phyloP scores from a whole-genome alignment of 1,139 yeast genomes.

The Blastobotrys proliferans region DNA sequence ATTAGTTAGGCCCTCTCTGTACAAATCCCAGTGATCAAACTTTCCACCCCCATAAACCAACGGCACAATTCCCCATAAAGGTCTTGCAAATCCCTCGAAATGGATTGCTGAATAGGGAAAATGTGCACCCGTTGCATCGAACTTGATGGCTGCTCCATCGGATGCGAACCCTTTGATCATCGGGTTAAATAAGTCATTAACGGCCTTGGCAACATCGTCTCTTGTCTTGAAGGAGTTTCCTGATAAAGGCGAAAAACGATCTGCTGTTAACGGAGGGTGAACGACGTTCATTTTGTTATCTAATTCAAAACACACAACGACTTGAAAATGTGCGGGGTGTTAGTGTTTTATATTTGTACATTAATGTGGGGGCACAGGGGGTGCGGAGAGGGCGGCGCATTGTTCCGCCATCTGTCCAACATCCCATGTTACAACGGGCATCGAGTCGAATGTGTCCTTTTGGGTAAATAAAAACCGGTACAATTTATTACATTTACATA shows the following conservation, averaged over 20 bases:
- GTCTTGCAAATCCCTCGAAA: constrained; percentile 33
- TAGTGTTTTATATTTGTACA: no score
- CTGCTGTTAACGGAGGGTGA: neutral
- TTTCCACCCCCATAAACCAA: constrained; percentile 31
- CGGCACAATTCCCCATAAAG: constrained; percentile 34
- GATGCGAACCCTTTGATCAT: constrained; percentile 20
- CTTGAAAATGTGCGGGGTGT: no score
- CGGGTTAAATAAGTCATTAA: constrained; percentile 20
- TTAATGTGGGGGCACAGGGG: no score
- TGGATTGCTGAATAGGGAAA: constrained; percentile 27
- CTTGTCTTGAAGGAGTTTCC: constrained; percentile 19
- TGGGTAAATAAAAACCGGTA: no score
- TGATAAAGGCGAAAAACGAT: constrained; percentile 13
- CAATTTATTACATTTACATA: no score
- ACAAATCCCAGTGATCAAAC: constrained; percentile 26
- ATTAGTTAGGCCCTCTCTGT: constrained; percentile 28
- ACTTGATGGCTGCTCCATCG: constrained; percentile 20
- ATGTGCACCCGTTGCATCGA: constrained; percentile 25
- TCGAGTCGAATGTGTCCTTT: no score
- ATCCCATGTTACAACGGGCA: no score
- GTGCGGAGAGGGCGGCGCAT: no score
- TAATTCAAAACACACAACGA: no score
- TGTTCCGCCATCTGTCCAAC: no score
- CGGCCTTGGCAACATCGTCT: constrained; percentile 21
- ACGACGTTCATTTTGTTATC: neutral